phyloP scores from a whole-genome alignment of 2,329 filamentous ascomycete species.

The Ophiostoma sp. region DNA sequence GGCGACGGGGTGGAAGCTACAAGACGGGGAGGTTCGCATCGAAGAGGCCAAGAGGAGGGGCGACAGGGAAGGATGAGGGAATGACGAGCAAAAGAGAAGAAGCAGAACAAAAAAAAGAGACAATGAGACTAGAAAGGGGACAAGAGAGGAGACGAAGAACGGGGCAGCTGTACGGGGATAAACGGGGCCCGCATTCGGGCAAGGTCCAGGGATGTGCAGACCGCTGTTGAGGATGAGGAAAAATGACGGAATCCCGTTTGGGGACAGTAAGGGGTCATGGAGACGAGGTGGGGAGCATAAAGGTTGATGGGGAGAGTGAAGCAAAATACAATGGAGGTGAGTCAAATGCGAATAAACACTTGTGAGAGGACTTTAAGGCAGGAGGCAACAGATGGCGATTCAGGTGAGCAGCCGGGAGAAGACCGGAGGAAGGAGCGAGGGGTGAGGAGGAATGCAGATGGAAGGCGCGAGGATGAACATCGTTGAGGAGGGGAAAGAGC shows the following conservation, averaged over 20 bases:
- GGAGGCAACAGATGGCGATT: neutral
- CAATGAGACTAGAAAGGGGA: neutral
- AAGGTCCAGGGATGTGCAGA: constrained; percentile 13
- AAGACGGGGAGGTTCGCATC: constrained; percentile 5
- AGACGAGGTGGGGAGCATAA: neutral
- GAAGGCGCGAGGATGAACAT: constrained; percentile 1
- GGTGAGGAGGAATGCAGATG: neutral
- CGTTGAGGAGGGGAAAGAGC: neutral
- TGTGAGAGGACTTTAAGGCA: neutral
- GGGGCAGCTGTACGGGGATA: constrained; percentile 9
- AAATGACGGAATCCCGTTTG: neutral
- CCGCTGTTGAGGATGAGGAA: constrained; percentile 1
- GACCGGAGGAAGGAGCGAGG: neutral
- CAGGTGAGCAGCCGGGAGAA: neutral
- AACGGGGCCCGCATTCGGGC: constrained; percentile 9
- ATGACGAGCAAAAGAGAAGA: neutral
- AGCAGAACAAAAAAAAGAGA: neutral
- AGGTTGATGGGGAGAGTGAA: neutral
- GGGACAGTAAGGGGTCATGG: neutral
- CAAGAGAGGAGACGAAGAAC: constrained; percentile 5
- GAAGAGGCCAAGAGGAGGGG: neutral
- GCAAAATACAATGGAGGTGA: neutral
- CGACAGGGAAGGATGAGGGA: neutral
- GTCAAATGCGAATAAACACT: neutral
- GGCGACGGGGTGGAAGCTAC: neutral